Evolutionary conservation across 1,139 yeast species (phyloP), one percentile per base, ranked within the genome.

Genomic region (Zhuliangozyma blackwelliae): DNA sequence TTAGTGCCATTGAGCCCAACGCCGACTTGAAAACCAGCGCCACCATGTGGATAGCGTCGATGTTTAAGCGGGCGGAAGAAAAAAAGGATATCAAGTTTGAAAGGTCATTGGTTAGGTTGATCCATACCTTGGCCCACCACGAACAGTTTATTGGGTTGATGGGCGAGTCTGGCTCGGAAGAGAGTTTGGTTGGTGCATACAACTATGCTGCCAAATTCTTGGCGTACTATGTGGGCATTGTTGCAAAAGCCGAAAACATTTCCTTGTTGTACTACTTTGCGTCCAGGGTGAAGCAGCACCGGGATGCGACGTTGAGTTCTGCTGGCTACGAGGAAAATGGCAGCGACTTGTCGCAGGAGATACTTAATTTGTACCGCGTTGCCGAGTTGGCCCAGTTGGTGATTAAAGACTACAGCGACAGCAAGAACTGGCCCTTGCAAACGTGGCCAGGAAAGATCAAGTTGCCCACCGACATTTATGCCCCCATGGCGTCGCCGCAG

Each of bases 391-490:
- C 89, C 1, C 95, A 86, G 55, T 59, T 82, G 42, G 63, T 78
- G 5, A 67, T 89, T 32, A 74, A 80, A 40, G 78, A 75, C 40
- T 61, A 75, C 28, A 77, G 83, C 34, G 82, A 76, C 30, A 52
- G 57, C 12, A 77, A 72, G 49, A 70, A 68, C 35, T 87, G 96
- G 95, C 74, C 75, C 19, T 66, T 85, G 43, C 76, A 80, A 25
- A 79, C 90, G 0, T 89, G 92, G 79, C 95, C 96, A 0, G 94
- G 92, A 1, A 83, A 81, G 48, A 57, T 84, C 23, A 75, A 75
- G 27, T 59, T 88, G 22, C 82, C 94, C 0, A 59, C 69, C 10
- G 95, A 86, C 50, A 58, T 84, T 9, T 87, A 71, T 57, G 63
- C 68, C 10, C 78, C 85, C 1, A 79, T 82, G 71, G 54, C 63